Conservation (phyloP, 176 grass and related monocot species). For the Cenchrus americanus region DNA sequence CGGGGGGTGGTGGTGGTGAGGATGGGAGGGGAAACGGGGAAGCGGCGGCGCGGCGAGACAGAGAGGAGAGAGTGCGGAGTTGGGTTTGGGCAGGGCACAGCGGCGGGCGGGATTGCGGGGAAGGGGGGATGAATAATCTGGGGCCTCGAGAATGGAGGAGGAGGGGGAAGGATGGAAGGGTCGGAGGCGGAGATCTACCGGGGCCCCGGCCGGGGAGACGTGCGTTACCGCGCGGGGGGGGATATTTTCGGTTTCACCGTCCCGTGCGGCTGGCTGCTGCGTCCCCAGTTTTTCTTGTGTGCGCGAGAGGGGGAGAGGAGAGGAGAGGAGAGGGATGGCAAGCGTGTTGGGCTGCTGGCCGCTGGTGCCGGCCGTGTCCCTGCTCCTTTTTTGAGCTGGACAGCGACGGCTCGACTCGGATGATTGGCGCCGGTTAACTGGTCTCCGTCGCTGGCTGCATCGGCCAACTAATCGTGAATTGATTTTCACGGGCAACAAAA, state of each 20-base stretch:
- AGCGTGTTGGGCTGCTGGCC: neutral
- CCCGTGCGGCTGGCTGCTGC: neutral
- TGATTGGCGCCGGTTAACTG: neutral
- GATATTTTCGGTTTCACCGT: constrained; percentile 54
- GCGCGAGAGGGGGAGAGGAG: neutral
- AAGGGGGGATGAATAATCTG: constrained; percentile 50
- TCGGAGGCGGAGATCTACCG: constrained; percentile 45
- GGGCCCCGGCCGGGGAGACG: neutral
- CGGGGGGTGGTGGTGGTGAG: neutral
- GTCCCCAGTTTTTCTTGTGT: neutral
- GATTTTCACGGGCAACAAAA: no score
- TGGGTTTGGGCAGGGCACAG: constrained; percentile 48
- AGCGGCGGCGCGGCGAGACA: constrained; percentile 57
- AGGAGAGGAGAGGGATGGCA: neutral
- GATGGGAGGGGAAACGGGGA: constrained; percentile 2
- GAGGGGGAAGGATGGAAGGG: no score
- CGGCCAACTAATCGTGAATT: constrained; percentile 22
- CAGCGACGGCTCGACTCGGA: neutral
- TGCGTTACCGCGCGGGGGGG: constrained; percentile 20
- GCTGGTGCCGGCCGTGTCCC: neutral
- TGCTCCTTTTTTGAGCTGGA: neutral
- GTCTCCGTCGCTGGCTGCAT: neutral
- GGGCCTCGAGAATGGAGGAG: constrained; percentile 30
- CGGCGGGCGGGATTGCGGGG: constrained; percentile 19
- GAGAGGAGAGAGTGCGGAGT: constrained; percentile 37